These are phyloP conservation scores for Cladosporium sp. DNA, from an alignment of 2,329 filamentous ascomycete genomes.

Conservation along the genomic window DNA sequence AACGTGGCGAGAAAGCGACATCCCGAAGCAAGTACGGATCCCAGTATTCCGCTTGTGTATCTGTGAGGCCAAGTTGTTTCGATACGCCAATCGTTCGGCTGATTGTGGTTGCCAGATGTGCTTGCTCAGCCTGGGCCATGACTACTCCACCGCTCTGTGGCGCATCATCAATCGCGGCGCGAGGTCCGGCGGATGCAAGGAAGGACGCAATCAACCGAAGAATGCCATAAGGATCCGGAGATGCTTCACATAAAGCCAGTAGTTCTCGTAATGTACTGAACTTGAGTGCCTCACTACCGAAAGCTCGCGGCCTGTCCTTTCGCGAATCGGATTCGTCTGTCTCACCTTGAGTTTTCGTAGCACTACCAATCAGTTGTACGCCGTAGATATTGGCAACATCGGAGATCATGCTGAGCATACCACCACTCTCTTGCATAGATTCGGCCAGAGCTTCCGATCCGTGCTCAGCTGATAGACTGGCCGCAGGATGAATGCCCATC, in stretches of 20 bases:
- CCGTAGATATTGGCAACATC: conserved; percentile 27
- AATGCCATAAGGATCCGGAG: conserved; percentile 89
- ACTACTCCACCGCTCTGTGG: conserved; percentile 51
- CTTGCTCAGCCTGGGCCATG: conserved; percentile 77
- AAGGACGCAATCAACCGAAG: conserved; percentile 80
- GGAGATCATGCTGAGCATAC: conserved; percentile 24
- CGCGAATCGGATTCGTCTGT: background rate
- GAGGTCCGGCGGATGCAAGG: conserved; percentile 72
- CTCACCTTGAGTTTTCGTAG: background rate
- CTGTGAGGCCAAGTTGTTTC: conserved; percentile 64
- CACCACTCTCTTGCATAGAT: conserved; percentile 20
- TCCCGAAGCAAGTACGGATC: conserved; percentile 88
- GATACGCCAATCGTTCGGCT: conserved; percentile 76
- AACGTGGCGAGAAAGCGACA: conserved; percentile 51
- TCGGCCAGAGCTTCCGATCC: conserved; percentile 15
- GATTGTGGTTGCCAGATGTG: conserved; percentile 78
- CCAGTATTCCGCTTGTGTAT: conserved; percentile 84
- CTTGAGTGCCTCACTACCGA: conserved; percentile 77
- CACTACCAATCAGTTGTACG: conserved; percentile 15
- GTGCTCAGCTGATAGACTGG: conserved; percentile 72
- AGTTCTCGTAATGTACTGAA: conserved; percentile 84
- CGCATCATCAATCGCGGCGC: conserved; percentile 25
- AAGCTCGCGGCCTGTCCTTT: conserved; percentile 35
- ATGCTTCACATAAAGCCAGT: conserved; percentile 87
- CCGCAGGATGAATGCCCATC: conserved; percentile 89